Evolutionary conservation across 176 grass and related monocot genomes (phyloP).

Genomic region (Bromus sterilis): DNA sequence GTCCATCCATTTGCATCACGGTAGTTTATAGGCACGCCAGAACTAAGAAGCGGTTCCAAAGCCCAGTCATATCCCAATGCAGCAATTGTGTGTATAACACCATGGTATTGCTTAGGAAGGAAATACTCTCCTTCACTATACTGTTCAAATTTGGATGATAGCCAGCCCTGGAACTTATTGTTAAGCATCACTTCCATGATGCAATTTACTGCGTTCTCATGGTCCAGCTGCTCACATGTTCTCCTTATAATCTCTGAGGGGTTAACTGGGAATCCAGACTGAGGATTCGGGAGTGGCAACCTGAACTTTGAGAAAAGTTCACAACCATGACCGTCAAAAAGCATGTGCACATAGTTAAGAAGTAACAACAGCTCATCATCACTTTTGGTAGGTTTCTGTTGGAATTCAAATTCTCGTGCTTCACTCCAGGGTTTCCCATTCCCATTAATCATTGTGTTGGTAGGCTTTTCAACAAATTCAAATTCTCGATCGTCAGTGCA

Average conservation of each 20-base stretch:
- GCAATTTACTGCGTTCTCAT: constrained; percentile 22
- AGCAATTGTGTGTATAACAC: constrained; percentile 73
- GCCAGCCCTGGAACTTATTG: constrained; percentile 51
- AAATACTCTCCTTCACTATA: constrained; percentile 25
- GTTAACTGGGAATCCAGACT: constrained; percentile 9
- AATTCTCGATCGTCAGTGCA: constrained; percentile 68
- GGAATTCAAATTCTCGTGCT: constrained; percentile 34
- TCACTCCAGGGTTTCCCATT: constrained; percentile 35
- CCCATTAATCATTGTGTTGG: constrained; percentile 32
- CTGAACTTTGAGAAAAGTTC: constrained; percentile 25
- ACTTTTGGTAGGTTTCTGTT: constrained; percentile 36
- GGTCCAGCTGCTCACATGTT: constrained; percentile 18
- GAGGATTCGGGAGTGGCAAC: not conserved
- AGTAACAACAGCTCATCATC: constrained; percentile 48
- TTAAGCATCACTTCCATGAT: constrained; percentile 71
- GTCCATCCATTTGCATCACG: constrained; percentile 91
- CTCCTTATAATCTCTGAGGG: constrained; percentile 20
- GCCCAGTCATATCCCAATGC: constrained; percentile 69
- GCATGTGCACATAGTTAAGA: constrained; percentile 41
- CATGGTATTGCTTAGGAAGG: constrained; percentile 58
- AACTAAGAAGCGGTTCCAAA: constrained; percentile 58
- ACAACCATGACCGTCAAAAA: constrained; percentile 46
- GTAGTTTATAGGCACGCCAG: constrained; percentile 69
- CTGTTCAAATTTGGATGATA: constrained; percentile 53
- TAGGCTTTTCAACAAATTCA: constrained; percentile 56